Base-by-base conservation (phyloP, 768 basidiomycete genomes). In the Serendipita indica region DNA sequence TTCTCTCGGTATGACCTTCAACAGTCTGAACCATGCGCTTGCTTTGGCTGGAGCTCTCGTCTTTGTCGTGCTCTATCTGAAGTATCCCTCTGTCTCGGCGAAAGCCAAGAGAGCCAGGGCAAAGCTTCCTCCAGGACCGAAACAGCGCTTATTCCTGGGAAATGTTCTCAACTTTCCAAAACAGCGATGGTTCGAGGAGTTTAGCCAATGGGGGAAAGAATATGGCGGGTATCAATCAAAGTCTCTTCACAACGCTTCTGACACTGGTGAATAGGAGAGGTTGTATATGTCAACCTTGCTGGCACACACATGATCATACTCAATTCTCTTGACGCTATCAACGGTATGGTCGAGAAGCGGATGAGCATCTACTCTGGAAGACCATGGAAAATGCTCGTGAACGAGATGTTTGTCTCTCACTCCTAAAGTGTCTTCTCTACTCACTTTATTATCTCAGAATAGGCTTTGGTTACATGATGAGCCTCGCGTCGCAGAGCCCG, bases 321-420 rank as follows among this genome's bases (percentile, higher is more conserved):
- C 39, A 60, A 60, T 30, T 59, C 58, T 5, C 33, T 60, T 14
- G 57, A 61, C 33, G 60, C 60, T 10, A 46, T 57, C 14, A 54
- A 45, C 22, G 63, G 61, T 12, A 52, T 64, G 3, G 41, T 64
- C 33, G 39, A 62, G 30, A 60, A 64, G 57, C 57, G 63, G 33
- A 57, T 58, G 14, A 60, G 60, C n/a, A 61, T 62, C n/a, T 64
- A 64, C 60, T 64, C 63, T 22, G 61, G 58, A 7, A 33, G 63
- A 46, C 63, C 63, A 39, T 39, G 43, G n/a, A 60, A 45, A 58
- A 46, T 60, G 22, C 39, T 61, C 14, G 59, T 61, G 39, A 39
- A 39, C 30, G 60, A 61, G 18, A 7, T 43, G 41, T 43, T 18
- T 6, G 41, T 43, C 35, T 7, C 27, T 27, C 27, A n/a, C 16